phyloP scores from a whole-genome alignment of 805 yeast species.

The Wickerhamiella spandovensis region DNA sequence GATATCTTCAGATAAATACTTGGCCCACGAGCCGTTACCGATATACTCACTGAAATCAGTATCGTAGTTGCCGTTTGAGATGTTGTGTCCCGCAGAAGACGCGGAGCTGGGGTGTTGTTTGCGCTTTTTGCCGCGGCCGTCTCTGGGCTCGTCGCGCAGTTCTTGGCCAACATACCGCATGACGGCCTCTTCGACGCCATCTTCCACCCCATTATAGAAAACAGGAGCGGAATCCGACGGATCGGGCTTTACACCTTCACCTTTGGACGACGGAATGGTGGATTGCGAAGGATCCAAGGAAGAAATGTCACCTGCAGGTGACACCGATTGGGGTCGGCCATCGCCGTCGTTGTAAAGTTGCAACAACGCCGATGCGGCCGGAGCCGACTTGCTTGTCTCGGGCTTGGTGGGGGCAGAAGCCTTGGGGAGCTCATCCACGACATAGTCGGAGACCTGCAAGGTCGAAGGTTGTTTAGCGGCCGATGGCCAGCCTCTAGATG shows the following conservation, averaged over 20 bases:
- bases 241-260: conserved; percentile 3
- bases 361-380: conserved; percentile 1
- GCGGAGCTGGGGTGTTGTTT: not conserved
- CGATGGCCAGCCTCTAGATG: not conserved
- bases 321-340: not conserved
- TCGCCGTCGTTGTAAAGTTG: not conserved
- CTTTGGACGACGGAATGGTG: not conserved
- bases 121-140: conserved; percentile 1
- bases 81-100: not conserved
- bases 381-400: not conserved
- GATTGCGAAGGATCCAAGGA: not conserved
- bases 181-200: conserved; percentile 65
- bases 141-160: conserved; percentile 25
- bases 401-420: not conserved
- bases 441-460: not conserved
- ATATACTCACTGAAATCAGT: conserved; percentile 4
- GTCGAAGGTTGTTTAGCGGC: not conserved
- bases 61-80: not conserved
- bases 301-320: not conserved
- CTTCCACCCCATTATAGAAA: conserved; percentile 38
- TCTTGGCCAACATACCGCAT: conserved; percentile 59
- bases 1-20: conserved; percentile 15
- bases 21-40: conserved; percentile 12
- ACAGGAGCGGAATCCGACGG: conserved; percentile 1
- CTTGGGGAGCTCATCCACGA: not conserved